Conservation (phyloP, 306 rosid species). For the Corylus heterophylla region DNA sequence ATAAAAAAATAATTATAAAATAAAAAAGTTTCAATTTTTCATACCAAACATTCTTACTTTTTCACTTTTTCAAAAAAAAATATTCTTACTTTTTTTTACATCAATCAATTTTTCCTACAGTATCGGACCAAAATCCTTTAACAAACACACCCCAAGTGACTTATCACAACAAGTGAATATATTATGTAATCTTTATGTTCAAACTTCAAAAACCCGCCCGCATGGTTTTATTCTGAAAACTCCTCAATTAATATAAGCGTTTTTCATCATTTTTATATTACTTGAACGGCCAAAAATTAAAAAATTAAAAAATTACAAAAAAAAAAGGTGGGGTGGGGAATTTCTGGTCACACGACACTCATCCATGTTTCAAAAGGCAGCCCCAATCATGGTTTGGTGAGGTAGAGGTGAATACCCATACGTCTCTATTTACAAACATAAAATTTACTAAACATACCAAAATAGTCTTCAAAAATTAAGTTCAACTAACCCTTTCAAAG, state of each 20-base stretch:
- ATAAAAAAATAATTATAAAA: too few species aligned
- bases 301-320: not conserved
- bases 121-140: too few species aligned
- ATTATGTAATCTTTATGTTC: not conserved
- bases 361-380: not conserved
- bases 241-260: not conserved
- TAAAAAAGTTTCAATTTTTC: too few species aligned
- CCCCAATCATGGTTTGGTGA: not conserved
- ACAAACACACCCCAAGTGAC: too few species aligned
- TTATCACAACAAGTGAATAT: too few species aligned
- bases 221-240: not conserved
- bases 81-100: too few species aligned
- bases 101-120: too few species aligned
- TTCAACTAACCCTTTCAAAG: conserved; percentile 15
- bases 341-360: not conserved
- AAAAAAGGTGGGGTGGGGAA: not conserved
- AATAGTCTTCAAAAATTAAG: conserved; percentile 3
- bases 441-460: conserved; percentile 5
- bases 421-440: conserved; percentile 11
- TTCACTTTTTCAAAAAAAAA: too few species aligned
- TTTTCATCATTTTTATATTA: not conserved
- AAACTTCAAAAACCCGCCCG: not conserved
- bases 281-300: not conserved
- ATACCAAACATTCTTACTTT: too few species aligned
- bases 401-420: not conserved